These are phyloP conservation scores for Rhynchosporium agropyri DNA, from an alignment of 2,329 filamentous ascomycete genomes.

Conservation along the genomic window DNA sequence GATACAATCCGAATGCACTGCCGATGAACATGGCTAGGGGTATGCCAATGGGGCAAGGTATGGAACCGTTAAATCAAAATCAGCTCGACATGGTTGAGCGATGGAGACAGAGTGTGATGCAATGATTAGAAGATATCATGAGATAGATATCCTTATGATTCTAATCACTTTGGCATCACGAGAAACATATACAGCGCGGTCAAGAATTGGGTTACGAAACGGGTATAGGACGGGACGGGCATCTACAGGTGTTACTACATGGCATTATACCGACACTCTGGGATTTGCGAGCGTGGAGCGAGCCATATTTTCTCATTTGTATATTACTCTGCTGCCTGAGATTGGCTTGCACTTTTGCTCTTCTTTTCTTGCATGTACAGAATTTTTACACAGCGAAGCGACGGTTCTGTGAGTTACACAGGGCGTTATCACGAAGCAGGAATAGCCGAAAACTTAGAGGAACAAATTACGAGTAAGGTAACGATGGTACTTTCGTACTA, in stretches of 20 bases:
- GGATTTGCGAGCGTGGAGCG: slow-evolving; percentile 4
- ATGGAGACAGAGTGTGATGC: slow-evolving; percentile 44
- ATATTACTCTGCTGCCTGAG: slow-evolving; percentile 3
- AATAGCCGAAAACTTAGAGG: not conserved
- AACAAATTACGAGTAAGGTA: not conserved
- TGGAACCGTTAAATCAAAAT: slow-evolving; percentile 38
- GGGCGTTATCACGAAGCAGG: not conserved
- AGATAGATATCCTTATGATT: not conserved
- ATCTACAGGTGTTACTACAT: slow-evolving; percentile 8
- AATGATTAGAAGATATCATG: slow-evolving; percentile 24
- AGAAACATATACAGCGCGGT: not conserved
- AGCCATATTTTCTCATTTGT: slow-evolving; percentile 4
- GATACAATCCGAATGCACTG: slow-evolving; percentile 26
- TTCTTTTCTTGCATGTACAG: not conserved
- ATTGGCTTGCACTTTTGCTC: not conserved
- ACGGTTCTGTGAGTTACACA: not conserved
- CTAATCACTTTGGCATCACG: not conserved
- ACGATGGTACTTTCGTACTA: no score
- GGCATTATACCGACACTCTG: not conserved
- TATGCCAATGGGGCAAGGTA: slow-evolving; percentile 32
- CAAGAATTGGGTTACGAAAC: not conserved
- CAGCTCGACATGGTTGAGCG: slow-evolving; percentile 44
- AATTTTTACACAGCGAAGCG: not conserved
- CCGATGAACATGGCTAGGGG: slow-evolving; percentile 28
- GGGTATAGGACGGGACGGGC: slow-evolving; percentile 2